Evolutionary conservation across 208 protist genomes (phyloP).

Genomic region (Crithidia thermophila): DNA sequence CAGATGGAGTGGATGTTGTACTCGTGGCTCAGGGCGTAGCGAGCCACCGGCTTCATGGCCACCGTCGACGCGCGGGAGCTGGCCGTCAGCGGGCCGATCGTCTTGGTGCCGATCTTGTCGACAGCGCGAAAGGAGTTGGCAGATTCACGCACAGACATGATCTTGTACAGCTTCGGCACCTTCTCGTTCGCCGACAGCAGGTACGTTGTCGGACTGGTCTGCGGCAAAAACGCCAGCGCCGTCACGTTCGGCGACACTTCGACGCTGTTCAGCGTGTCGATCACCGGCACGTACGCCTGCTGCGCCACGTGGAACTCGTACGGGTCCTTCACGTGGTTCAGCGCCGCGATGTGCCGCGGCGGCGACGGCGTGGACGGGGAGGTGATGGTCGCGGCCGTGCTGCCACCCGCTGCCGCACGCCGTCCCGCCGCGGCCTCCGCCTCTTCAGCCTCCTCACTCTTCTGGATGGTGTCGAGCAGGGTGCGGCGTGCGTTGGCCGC

Average conservation of each 20-base stretch:
- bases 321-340: conserved; percentile 36
- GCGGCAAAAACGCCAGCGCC: conserved; percentile 78
- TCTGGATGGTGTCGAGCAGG: conserved; percentile 28
- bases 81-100: conserved; percentile 50
- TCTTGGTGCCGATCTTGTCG: conserved; percentile 61
- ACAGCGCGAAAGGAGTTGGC: conserved; percentile 66
- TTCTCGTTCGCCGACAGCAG: conserved; percentile 87
- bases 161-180: conserved; percentile 87
- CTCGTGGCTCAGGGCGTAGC: conserved; percentile 85
- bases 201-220: conserved; percentile 55
- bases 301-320: conserved; percentile 71
- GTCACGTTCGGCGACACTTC: conserved; percentile 79
- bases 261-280: conserved; percentile 88
- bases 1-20: conserved; percentile 88
- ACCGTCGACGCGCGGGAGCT: conserved; percentile 44
- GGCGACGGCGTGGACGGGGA: background rate
- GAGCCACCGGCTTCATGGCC: conserved; percentile 69
- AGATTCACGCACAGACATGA: conserved; percentile 66
- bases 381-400: background rate
- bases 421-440: conserved; percentile 4
- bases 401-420: background rate
- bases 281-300: conserved; percentile 81
- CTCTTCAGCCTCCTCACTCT: conserved; percentile 24
- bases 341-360: conserved; percentile 8
- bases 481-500: conserved; percentile 20